Evolutionary conservation across 2,329 filamentous ascomycete genomes (phyloP), one percentile per base, ranked within the genome.

Genomic region (Didymella glomerata): DNA sequence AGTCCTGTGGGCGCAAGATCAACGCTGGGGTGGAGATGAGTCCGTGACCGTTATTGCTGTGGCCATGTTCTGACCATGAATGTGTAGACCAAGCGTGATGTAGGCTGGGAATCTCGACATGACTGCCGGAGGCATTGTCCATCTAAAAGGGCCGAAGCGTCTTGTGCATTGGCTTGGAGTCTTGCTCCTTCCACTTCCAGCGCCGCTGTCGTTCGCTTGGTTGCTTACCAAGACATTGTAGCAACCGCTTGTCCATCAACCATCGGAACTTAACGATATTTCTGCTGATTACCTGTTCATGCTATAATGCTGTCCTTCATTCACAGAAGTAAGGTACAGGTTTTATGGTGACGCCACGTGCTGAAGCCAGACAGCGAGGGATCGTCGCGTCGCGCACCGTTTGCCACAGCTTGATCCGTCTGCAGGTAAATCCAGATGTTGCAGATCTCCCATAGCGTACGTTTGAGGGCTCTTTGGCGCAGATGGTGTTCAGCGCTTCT

Each of bases 141-240:
- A 45, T 32, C 32, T 27, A 32, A 18, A 27, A 44, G 16, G 32
- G 27, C 51, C 41, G 42, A 47, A 48, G 27, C 41, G 30, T 27
- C n/a, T 38, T 22, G 32, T 36, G 20, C 55, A 59, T 53, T 16
- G 48, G 48, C 34, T 16, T 48, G n/a, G 10, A 22, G n/a, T 8
- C 38, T 58, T 46, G 51, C 62, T 61, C 57, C 51, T 63, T 58
- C 54, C 49, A n/a, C 30, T 48, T 58, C 14, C 16, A 44, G 56
- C 22, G 13, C 25, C 40, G 18, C 28, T 36, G 5, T 45, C 49
- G 46, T 20, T 54, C n/a, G 41, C 32, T 59, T 54, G 45, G 14
- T 10, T 5, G 40, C n/a, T 13, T 54, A 48, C 52, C 46, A 34
- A 54, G 46, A 42, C 34, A 10, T 36, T 4, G 16, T 3, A 25